phyloP scores from a whole-genome alignment of 768 basidiomycete species.

The Sutorius australiensis region DNA sequence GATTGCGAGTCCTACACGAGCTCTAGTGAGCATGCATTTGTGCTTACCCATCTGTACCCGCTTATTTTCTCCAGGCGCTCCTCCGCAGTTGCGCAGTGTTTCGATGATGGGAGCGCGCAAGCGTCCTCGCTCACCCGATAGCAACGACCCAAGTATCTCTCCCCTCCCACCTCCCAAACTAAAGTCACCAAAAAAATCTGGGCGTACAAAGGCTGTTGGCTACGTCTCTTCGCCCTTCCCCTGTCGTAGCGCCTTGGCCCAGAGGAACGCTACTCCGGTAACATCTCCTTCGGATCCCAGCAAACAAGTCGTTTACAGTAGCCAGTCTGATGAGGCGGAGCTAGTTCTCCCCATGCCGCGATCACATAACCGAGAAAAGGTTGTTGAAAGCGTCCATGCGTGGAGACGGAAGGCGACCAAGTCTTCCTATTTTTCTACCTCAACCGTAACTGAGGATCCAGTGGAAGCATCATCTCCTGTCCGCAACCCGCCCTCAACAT shows the following conservation, averaged over 20 bases:
- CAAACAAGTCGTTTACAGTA: constrained; percentile 51
- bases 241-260: constrained; percentile 37
- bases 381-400: constrained; percentile 38
- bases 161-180: constrained; percentile 8
- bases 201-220: constrained; percentile 4
- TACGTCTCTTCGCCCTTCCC: constrained; percentile 10
- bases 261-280: not conserved
- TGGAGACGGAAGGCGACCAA: constrained; percentile 39
- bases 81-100: constrained; percentile 7
- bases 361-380: constrained; percentile 25
- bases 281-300: constrained; percentile 22
- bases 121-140: constrained; percentile 26
- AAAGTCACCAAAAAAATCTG: constrained; percentile 20
- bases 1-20: not conserved
- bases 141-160: not conserved
- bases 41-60: not conserved
- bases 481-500: constrained; percentile 6
- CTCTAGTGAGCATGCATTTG: constrained; percentile 17
- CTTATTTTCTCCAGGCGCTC: constrained; percentile 13
- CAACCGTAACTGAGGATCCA: constrained; percentile 1
- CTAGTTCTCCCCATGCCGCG: constrained; percentile 34
- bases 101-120: constrained; percentile 21
- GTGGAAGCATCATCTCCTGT: constrained; percentile 20
- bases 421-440: constrained; percentile 9
- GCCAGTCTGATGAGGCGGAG: constrained; percentile 66